A percentile compares a stretch with the other conserved stretches of the same genome.
phyloP scores from a whole-genome alignment of 2,329 filamentous ascomycete species.

The Claviceps spartinae region DNA sequence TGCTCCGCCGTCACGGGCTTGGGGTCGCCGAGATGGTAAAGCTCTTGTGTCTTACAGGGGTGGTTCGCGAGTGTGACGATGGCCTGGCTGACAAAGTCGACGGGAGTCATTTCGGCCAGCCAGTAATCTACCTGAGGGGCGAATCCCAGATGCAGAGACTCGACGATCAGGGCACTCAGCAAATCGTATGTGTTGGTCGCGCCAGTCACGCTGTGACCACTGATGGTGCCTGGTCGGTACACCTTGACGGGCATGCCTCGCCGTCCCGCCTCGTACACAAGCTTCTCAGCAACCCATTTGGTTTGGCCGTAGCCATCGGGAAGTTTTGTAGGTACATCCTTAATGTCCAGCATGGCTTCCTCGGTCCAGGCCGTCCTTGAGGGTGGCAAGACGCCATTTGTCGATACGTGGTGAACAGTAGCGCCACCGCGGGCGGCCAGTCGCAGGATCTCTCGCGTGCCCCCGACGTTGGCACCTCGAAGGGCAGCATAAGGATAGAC shows the following conservation, averaged over 20 bases:
- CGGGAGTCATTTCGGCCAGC: constrained; percentile 73
- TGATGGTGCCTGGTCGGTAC: constrained; percentile 63
- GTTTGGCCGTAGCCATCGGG: constrained; percentile 66
- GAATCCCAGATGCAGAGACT: constrained; percentile 60
- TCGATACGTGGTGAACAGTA: constrained; percentile 67
- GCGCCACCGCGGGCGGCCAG: constrained; percentile 53
- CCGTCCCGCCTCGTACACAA: constrained; percentile 54
- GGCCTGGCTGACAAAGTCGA: constrained; percentile 65
- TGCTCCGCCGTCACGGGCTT: constrained; percentile 51
- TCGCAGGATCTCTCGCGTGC: constrained; percentile 62
- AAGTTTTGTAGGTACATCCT: constrained; percentile 55
- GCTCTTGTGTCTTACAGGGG: constrained; percentile 42
- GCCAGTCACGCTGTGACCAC: constrained; percentile 60
- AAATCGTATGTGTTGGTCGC: constrained; percentile 70
- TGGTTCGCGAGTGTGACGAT: constrained; percentile 58
- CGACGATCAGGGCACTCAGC: constrained; percentile 61
- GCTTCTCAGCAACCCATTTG: constrained; percentile 69
- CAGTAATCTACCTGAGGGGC: constrained; percentile 59
- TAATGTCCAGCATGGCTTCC: constrained; percentile 49
- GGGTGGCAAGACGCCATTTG: constrained; percentile 64
- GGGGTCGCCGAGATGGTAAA: constrained; percentile 66
- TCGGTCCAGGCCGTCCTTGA: constrained; percentile 60
- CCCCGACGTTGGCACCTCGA: constrained; percentile 61
- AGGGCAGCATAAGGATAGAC: constrained; percentile 72
- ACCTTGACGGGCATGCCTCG: constrained; percentile 59